Conservation (phyloP, 257 asterid species). For the Echites panduratus region DNA sequence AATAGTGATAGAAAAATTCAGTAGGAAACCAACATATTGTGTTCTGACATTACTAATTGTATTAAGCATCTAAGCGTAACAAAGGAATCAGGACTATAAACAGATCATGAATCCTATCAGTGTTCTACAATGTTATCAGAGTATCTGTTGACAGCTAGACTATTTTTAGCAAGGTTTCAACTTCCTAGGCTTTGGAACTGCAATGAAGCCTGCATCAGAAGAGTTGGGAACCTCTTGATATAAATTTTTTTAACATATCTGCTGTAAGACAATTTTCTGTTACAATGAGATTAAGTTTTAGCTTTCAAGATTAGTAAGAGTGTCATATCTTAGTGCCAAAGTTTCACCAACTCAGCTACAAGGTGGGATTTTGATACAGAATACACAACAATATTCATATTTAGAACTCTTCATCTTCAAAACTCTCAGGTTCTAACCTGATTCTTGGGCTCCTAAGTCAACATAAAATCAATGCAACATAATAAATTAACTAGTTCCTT, state of each 20-base stretch:
- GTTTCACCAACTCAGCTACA: neutral
- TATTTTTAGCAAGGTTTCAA: neutral
- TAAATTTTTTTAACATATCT: neutral
- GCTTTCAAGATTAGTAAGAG: neutral
- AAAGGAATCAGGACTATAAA: neutral
- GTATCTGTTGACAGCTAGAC: neutral
- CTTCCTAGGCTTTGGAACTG: neutral
- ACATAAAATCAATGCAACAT: neutral
- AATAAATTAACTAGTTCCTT: neutral
- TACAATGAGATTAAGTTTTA: neutral
- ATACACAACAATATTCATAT: neutral
- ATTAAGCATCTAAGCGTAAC: neutral
- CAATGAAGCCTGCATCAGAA: neutral
- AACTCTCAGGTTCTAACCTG: too few species aligned
- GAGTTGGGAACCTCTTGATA: neutral
- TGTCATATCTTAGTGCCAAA: neutral
- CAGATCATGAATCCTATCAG: neutral
- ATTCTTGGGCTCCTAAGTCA: neutral
- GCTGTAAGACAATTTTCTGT: neutral
- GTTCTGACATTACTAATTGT: neutral
- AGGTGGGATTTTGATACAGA: neutral
- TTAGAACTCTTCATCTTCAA: neutral
- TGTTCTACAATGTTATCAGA: neutral
- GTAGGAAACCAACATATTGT: neutral
- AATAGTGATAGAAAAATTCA: neutral